A percentile compares a stretch with the other conserved stretches of the same genome.
These are phyloP conservation scores for Diaporthe batatas DNA, from an alignment of 2,329 filamentous ascomycete genomes.

Conservation along the genomic window DNA sequence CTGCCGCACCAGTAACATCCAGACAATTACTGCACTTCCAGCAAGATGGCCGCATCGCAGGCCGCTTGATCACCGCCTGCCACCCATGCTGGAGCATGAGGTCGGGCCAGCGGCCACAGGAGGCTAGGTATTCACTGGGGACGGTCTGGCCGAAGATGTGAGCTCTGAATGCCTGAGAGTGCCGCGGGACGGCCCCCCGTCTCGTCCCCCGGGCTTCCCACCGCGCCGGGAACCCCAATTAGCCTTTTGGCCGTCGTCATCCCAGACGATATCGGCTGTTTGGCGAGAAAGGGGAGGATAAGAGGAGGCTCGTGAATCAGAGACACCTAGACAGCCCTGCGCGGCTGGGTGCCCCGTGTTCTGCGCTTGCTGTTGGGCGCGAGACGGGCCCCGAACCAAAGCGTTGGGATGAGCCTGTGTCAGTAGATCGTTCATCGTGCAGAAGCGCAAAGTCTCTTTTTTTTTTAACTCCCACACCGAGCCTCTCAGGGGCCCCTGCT, in stretches of 20 bases:
- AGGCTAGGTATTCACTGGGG: background rate
- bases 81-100: background rate
- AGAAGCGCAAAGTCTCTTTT: conserved; percentile 26
- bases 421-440: conserved; percentile 31
- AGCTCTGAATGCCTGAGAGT: conserved; percentile 17
- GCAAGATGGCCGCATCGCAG: conserved; percentile 21
- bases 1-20: conserved; percentile 13
- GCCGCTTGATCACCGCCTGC: conserved; percentile 11
- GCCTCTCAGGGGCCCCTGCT: conserved; percentile 32
- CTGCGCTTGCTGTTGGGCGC: background rate
- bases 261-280: background rate
- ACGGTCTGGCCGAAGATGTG: conserved; percentile 30
- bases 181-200: background rate
- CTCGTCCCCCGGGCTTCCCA: conserved; percentile 11
- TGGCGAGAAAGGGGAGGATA: background rate
- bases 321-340: conserved; percentile 13
- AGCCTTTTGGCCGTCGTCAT: conserved; percentile 23
- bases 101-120: background rate
- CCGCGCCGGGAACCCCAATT: conserved; percentile 25
- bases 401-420: conserved; percentile 29
- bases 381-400: conserved; percentile 8
- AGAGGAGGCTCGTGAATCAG: background rate
- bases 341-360: conserved; percentile 4
- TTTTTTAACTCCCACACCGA: background rate
- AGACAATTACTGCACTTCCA: conserved; percentile 1